Percentiles rank a stretch among this genome's conserved stretches.
Conservation (phyloP, 2,329 filamentous ascomycete species). For the Ophiostoma sp. region DNA sequence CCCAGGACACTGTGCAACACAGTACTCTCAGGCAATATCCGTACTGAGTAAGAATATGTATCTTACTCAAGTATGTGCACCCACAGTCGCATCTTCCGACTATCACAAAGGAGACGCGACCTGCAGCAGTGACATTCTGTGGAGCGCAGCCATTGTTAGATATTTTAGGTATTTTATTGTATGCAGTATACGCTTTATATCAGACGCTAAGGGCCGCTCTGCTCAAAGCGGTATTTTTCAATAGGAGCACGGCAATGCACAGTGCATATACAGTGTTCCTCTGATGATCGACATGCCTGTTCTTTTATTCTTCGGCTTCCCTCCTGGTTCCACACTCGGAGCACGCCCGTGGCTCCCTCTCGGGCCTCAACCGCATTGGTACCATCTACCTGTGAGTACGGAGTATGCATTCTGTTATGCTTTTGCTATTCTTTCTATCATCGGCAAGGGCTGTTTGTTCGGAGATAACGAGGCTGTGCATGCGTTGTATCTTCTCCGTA, state of each 20-base stretch:
- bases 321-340: neutral
- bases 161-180: neutral
- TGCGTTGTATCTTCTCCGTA: neutral
- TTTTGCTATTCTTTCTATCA: neutral
- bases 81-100: neutral
- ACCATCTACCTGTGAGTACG: neutral
- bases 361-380: neutral
- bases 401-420: neutral
- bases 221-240: slow-evolving; percentile 1
- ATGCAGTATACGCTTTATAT: neutral
- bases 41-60: too few species aligned
- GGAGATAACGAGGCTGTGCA: neutral
- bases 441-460: neutral
- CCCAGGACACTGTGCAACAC: neutral
- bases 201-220: neutral
- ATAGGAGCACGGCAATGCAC: neutral
- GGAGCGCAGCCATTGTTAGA: neutral
- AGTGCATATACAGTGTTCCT: slow-evolving; percentile 9
- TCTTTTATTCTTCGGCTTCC: neutral
- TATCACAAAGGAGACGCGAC: slow-evolving; percentile 9
- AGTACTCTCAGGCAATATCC: neutral
- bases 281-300: neutral
- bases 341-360: neutral
- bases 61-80: too few species aligned
- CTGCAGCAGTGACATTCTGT: slow-evolving; percentile 16